Conservation (phyloP, 495 filamentous ascomycete species). For the Trichoderma virens region DNA sequence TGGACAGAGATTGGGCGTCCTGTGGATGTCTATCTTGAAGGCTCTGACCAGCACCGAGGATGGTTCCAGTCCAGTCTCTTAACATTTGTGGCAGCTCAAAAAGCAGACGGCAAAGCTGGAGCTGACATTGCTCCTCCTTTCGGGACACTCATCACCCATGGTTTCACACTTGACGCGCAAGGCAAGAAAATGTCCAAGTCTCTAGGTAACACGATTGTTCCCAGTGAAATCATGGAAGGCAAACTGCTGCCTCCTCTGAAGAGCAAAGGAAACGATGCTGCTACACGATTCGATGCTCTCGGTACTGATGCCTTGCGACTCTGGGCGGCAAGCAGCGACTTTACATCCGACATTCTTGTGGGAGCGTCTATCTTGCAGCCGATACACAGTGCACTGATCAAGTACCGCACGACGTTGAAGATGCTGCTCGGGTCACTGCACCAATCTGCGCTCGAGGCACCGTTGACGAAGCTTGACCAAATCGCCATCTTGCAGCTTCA, state of each 20-base stretch:
- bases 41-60: slow-evolving; percentile 89
- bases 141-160: slow-evolving; percentile 82
- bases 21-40: slow-evolving; percentile 89
- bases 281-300: slow-evolving; percentile 31
- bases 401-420: slow-evolving; percentile 80
- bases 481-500: slow-evolving; percentile 71
- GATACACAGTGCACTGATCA: slow-evolving; percentile 67
- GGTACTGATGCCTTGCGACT: slow-evolving; percentile 83
- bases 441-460: slow-evolving; percentile 42
- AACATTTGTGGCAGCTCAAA: slow-evolving; percentile 52
- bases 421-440: slow-evolving; percentile 76
- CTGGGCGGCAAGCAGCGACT: slow-evolving; percentile 89
- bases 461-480: slow-evolving; percentile 52
- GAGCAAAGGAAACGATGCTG: slow-evolving; percentile 24
- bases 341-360: slow-evolving; percentile 77
- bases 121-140: slow-evolving; percentile 49
- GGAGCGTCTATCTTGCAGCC: slow-evolving; percentile 64
- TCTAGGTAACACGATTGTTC: slow-evolving; percentile 79
- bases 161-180: slow-evolving; percentile 80
- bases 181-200: slow-evolving; percentile 99
- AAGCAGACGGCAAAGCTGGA: slow-evolving; percentile 18
- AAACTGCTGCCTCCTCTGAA: slow-evolving; percentile 45
- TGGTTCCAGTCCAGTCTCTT: slow-evolving; percentile 99
- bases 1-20: slow-evolving; percentile 62
- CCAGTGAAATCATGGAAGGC: slow-evolving; percentile 77